Evolutionary conservation across 2,329 filamentous ascomycete genomes (phyloP).

Genomic region (Cladosporium cucumerinum): DNA sequence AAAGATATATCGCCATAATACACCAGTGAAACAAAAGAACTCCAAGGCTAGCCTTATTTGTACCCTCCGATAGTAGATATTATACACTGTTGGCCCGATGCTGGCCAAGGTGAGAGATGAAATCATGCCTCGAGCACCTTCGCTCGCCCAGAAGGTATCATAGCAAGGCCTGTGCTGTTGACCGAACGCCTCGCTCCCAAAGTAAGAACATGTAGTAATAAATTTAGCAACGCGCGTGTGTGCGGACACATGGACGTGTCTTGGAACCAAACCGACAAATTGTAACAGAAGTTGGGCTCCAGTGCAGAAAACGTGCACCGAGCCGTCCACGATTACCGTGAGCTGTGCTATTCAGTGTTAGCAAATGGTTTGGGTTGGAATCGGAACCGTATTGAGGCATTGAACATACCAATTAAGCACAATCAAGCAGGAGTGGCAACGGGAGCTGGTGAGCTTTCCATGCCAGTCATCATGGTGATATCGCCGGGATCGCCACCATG

Average conservation of each 20-base stretch:
- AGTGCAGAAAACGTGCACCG: neutral
- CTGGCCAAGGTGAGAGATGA: neutral
- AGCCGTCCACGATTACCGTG: neutral
- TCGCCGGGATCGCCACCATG: constrained; percentile 48
- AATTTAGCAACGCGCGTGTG: neutral
- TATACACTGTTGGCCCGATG: neutral
- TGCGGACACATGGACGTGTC: neutral
- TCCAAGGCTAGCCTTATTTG: neutral
- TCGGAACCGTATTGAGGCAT: neutral
- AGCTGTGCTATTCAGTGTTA: neutral
- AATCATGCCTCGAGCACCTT: neutral
- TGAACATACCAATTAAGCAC: neutral
- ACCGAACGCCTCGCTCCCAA: constrained; percentile 3
- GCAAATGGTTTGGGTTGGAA: neutral
- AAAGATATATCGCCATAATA: neutral
- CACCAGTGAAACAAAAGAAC: neutral
- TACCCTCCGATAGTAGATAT: neutral
- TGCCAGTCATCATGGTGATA: constrained; percentile 29
- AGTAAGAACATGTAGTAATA: neutral
- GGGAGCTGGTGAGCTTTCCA: constrained; percentile 36
- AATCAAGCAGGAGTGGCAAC: constrained; percentile 37
- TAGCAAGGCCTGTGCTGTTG: constrained; percentile 3
- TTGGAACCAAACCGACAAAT: neutral
- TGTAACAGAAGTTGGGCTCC: neutral
- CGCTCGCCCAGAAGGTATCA: neutral